These are phyloP conservation scores for Goffeauzyma gilvescens DNA, from an alignment of 768 basidiomycete species.

Conservation along the genomic window DNA sequence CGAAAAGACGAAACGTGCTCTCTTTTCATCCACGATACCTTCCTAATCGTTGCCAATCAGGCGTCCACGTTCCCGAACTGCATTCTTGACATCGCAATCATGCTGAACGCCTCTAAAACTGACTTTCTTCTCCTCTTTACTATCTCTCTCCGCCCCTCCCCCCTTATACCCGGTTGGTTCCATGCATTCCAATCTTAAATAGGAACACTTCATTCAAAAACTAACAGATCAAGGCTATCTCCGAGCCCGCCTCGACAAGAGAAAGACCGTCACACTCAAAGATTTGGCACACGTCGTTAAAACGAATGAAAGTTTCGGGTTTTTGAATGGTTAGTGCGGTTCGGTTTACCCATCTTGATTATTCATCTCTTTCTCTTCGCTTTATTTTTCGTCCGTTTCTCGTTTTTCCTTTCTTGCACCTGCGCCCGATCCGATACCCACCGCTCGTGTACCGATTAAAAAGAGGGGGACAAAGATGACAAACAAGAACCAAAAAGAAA, in stretches of 20 bases:
- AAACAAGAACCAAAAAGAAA: too few species aligned
- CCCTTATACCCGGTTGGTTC: background rate
- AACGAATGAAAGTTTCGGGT: background rate
- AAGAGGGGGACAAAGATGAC: background rate
- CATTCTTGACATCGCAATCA: too few species aligned
- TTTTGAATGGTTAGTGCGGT: background rate
- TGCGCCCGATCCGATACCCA: background rate
- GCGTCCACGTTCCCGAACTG: too few species aligned
- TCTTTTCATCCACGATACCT: too few species aligned
- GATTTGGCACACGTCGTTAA: conserved; percentile 37
- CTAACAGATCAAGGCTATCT: conserved; percentile 52
- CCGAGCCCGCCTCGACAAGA: conserved; percentile 50
- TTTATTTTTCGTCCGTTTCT: too few species aligned
- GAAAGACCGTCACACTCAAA: conserved; percentile 55
- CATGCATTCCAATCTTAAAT: background rate
- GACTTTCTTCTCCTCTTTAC: background rate
- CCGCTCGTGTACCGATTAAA: background rate
- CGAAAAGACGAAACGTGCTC: too few species aligned
- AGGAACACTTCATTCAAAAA: conserved; percentile 71
- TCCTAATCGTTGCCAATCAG: too few species aligned
- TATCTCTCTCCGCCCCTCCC: background rate
- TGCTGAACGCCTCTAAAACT: background rate
- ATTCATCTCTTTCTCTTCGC: too few species aligned
- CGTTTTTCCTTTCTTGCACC: too few species aligned
- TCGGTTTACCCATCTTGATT: too few species aligned